Base-by-base conservation (phyloP, 768 basidiomycete genomes). In the Tubosaeta brunneosetosa region DNA sequence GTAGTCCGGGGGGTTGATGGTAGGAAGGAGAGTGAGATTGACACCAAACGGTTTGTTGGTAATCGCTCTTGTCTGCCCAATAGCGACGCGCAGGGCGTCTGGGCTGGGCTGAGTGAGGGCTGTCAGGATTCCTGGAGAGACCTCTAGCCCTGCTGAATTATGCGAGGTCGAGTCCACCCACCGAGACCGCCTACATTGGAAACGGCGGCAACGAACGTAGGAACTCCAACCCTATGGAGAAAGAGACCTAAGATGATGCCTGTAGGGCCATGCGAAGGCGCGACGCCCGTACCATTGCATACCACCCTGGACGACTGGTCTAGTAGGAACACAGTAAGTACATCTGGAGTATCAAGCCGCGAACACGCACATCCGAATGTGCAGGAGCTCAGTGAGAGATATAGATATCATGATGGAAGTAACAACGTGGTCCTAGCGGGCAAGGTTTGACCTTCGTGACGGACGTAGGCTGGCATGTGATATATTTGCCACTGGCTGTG, bases 1-100 rank as follows among this genome's bases (percentile, higher is more conserved):
- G 64, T 97, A 95, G 60, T 94, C 91, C 3, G 94, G 94, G 0
- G 93, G 92, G 51, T 84, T 89, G 60, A 97, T 95, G 31, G 81
- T 82, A 0, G 94, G 94, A 22, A 95, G 75, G n/a, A 94, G 69
- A 0, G 90, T 93, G 58, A 92, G 80, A 62, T 93, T 91, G 47
- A 91, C 88, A 13, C 88, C 91, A 65, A 95, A 91, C 4, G 84
- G 85, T 63, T 88, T 86, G 44, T 74, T 74, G 1, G 88, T 90
- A 25, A 85, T 69, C 43, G 74, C 76, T 40, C 79, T 76, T 6
- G 90, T 91, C 66, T 94, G 85, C 22, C 80, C 78, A 58, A 97
- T 94, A 19, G 88, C 91, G 13, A 71, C 61, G 22, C 91, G 82
- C 37, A 95, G 78, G 3, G 88, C 88, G 0, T 86, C 88, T 0